A percentile compares a stretch with the other conserved stretches of the same genome.
These are phyloP conservation scores for Physocladia obscura DNA, from an alignment of 192 early-diverging fungal genomes.

Conservation along the genomic window DNA sequence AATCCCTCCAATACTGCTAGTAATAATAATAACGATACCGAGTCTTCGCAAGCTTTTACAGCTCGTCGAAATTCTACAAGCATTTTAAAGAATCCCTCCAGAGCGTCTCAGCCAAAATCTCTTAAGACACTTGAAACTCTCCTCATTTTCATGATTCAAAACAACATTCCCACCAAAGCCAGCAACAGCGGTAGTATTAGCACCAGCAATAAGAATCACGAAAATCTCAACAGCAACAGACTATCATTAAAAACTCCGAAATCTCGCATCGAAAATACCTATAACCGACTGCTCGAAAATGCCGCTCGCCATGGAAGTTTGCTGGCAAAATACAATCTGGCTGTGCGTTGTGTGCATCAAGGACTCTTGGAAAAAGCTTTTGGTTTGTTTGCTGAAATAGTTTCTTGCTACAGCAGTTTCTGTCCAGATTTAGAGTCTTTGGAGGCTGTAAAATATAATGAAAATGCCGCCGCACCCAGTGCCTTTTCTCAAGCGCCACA, in stretches of 20 bases:
- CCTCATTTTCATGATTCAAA: not conserved
- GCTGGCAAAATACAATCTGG: slow-evolving; percentile 22
- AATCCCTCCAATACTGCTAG: not conserved
- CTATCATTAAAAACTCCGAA: too few species aligned
- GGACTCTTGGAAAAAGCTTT: slow-evolving; percentile 5
- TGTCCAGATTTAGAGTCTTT: not conserved
- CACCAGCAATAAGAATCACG: not conserved
- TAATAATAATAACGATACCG: too few species aligned
- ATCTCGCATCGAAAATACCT: not conserved
- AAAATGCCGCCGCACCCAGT: not conserved
- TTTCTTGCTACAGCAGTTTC: not conserved
- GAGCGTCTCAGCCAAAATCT: not conserved
- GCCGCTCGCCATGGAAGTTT: slow-evolving; percentile 4
- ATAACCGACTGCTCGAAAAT: not conserved
- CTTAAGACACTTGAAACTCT: not conserved
- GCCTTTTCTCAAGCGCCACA: too few species aligned
- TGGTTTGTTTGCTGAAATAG: slow-evolving; percentile 12
- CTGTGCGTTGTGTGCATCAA: slow-evolving; percentile 8
- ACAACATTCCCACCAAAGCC: too few species aligned
- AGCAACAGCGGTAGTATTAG: too few species aligned
- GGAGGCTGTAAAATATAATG: not conserved
- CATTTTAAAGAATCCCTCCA: too few species aligned
- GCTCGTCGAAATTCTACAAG: too few species aligned
- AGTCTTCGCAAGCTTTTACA: too few species aligned
- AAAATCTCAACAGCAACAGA: not conserved